Evolutionary conservation across 805 yeast genomes (phyloP).

Genomic region (Kodamaea nitidulidarum): DNA sequence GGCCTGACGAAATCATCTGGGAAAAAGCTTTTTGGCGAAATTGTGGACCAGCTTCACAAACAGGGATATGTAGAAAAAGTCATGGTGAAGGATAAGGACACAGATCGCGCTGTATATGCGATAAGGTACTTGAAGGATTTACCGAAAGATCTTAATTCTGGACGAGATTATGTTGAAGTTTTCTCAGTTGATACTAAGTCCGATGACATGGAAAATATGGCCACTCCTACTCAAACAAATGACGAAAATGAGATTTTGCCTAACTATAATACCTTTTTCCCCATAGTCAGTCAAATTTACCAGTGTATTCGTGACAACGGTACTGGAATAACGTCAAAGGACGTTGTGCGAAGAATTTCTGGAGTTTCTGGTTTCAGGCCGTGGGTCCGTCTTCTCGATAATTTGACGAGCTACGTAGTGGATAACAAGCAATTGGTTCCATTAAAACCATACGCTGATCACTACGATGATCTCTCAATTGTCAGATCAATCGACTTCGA

Average conservation of each 20-base stretch:
- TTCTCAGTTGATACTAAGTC: slow-evolving; percentile 5
- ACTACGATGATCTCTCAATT: slow-evolving; percentile 29
- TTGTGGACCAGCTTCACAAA: slow-evolving; percentile 42
- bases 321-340: slow-evolving; percentile 59
- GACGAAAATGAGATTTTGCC: slow-evolving; percentile 18
- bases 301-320: slow-evolving; percentile 29
- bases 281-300: slow-evolving; percentile 61
- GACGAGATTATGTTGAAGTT: slow-evolving; percentile 35
- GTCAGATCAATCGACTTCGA: slow-evolving; percentile 66
- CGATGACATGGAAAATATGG: not conserved
- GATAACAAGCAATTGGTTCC: slow-evolving; percentile 19
- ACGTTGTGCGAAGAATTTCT: slow-evolving; percentile 43
- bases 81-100: slow-evolving; percentile 39
- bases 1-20: slow-evolving; percentile 39
- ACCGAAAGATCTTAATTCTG: slow-evolving; percentile 44
- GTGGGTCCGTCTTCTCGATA: slow-evolving; percentile 48
- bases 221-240: not conserved
- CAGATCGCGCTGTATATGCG: slow-evolving; percentile 32
- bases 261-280: slow-evolving; percentile 50
- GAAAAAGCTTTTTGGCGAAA: slow-evolving; percentile 46
- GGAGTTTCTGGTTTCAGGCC: slow-evolving; percentile 56
- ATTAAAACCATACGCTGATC: slow-evolving; percentile 24
- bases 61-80: slow-evolving; percentile 48
- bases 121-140: slow-evolving; percentile 42
- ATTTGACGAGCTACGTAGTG: slow-evolving; percentile 37